Evolutionary conservation across 1,139 yeast genomes (phyloP).

Genomic region (Chernovozyma aurita): DNA sequence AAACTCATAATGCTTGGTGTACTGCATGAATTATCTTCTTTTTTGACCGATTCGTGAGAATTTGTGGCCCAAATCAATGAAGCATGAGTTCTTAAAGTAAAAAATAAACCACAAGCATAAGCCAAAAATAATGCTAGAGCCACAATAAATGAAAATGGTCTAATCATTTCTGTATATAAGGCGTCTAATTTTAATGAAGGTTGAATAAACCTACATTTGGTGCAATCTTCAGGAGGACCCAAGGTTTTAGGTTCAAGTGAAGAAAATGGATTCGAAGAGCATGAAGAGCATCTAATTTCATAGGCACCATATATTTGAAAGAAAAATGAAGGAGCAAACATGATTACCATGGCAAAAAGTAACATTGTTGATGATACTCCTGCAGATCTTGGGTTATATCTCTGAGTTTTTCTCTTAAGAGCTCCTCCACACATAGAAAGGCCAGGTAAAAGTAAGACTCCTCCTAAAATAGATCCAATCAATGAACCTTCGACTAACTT

Average conservation of each 20-base stretch:
- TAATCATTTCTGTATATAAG: constrained; percentile 60
- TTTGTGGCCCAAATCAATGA: constrained; percentile 86
- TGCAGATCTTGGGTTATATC: constrained; percentile 94
- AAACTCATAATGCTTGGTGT: constrained; percentile 34
- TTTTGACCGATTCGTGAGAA: constrained; percentile 29
- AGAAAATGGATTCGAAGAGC: constrained; percentile 16
- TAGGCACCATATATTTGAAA: constrained; percentile 90
- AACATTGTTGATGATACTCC: constrained; percentile 97
- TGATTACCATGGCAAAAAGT: constrained; percentile 82
- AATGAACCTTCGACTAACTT: constrained; percentile 94
- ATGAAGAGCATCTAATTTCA: constrained; percentile 64
- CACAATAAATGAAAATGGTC: constrained; percentile 80
- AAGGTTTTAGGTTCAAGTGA: constrained; percentile 5
- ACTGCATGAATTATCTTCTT: constrained; percentile 18
- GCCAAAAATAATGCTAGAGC: constrained; percentile 79
- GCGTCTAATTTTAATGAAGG: constrained; percentile 65
- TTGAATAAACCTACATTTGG: constrained; percentile 74
- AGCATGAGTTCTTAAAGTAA: constrained; percentile 93
- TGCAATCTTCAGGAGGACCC: constrained; percentile 40
- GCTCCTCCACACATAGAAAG: constrained; percentile 98
- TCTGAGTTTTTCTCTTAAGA: constrained; percentile 80
- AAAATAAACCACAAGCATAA: constrained; percentile 86
- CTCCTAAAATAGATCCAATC: constrained; percentile 92
- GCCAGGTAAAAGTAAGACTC: constrained; percentile 87
- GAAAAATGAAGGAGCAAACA: constrained; percentile 90